Conservation (phyloP, 192 early-diverging fungal genomes). For the Paraglomus occultum region DNA sequence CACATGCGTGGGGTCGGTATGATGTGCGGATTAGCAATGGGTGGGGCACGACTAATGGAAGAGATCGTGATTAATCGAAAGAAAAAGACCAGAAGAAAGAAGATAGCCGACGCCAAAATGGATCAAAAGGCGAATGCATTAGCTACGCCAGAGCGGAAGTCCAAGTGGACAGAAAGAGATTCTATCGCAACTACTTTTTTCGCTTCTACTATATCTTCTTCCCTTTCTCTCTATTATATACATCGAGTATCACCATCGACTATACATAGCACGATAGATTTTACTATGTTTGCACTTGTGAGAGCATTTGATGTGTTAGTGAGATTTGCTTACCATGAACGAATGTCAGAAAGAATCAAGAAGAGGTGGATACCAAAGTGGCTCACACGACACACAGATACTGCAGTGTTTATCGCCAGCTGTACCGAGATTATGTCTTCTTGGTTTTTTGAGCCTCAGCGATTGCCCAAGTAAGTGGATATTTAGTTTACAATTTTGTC, state of each 20-base stretch:
- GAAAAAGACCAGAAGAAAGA: neutral
- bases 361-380: constrained; percentile 43
- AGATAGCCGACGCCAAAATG: neutral
- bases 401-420: constrained; percentile 47
- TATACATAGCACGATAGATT: constrained; percentile 44
- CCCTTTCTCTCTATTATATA: constrained; percentile 41
- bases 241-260: neutral
- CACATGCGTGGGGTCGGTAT: constrained; percentile 35
- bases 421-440: constrained; percentile 64
- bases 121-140: constrained; percentile 26
- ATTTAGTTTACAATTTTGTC: neutral
- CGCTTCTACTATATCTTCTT: constrained; percentile 38
- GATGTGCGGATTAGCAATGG: constrained; percentile 24
- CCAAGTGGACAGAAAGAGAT: constrained; percentile 30
- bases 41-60: neutral
- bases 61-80: neutral
- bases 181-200: constrained; percentile 40
- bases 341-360: constrained; percentile 33
- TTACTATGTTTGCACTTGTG: constrained; percentile 57
- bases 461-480: constrained; percentile 48
- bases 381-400: constrained; percentile 46
- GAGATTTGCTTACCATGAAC: constrained; percentile 32
- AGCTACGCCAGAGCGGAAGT: constrained; percentile 23
- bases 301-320: constrained; percentile 51
- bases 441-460: constrained; percentile 54